Evolutionary conservation across 768 basidiomycete species (phyloP).

Genomic region (Tulasnella sp.): DNA sequence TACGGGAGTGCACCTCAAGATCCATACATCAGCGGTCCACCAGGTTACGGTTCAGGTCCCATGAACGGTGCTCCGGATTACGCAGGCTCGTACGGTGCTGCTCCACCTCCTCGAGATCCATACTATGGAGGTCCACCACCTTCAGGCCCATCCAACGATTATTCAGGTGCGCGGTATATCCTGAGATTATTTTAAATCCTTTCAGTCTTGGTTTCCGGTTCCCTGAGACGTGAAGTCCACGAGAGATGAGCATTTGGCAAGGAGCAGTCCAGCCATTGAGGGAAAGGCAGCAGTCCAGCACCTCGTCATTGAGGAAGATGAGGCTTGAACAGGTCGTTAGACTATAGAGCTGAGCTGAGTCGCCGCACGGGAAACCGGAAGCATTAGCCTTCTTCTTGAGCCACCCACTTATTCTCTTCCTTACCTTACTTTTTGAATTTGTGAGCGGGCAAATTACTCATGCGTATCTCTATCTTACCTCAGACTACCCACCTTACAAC

Average conservation of each 20-base stretch:
- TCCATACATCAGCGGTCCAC: not conserved
- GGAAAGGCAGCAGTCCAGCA: not conserved
- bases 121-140: constrained; percentile 17
- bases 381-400: not conserved
- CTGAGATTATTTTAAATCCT: not conserved
- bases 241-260: not conserved
- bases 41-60: constrained; percentile 13
- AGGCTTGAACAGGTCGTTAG: constrained; percentile 13
- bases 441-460: constrained; percentile 13
- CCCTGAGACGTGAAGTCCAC: constrained; percentile 5
- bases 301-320: constrained; percentile 1
- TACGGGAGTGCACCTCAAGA: constrained; percentile 23
- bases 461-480: not conserved
- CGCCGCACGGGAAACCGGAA: not conserved
- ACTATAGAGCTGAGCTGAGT: constrained; percentile 21
- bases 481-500: constrained; percentile 16
- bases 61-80: constrained; percentile 21
- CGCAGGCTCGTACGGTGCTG: constrained; percentile 14
- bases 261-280: not conserved
- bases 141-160: not conserved
- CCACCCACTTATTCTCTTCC: not conserved
- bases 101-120: constrained; percentile 16
- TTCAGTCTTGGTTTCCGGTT: constrained; percentile 7
- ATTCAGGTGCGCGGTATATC: not conserved
- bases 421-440: not conserved